These are phyloP conservation scores for Mucor piriformis DNA, from an alignment of 371 early-diverging fungal species.

Conservation along the genomic window DNA sequence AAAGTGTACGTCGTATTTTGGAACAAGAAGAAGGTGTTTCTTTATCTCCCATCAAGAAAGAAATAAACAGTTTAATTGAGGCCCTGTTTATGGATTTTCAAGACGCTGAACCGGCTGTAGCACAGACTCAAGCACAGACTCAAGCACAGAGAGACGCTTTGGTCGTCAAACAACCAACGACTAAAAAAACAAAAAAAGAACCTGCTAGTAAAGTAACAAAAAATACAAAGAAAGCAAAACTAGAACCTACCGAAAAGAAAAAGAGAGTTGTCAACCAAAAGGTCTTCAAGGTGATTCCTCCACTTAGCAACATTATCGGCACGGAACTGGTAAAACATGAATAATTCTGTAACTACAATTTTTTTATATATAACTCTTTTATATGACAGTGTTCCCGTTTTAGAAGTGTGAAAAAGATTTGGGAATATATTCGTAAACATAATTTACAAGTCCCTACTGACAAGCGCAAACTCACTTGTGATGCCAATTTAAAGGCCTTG, in stretches of 20 bases:
- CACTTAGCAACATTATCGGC: conserved; percentile 29
- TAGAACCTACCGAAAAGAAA: conserved; percentile 9
- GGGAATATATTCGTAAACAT: conserved; percentile 52
- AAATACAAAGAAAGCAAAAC: conserved; percentile 10
- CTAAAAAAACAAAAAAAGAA: not conserved
- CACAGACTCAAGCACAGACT: too few species aligned
- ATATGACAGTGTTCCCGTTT: conserved; percentile 38
- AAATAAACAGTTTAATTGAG: conserved; percentile 44
- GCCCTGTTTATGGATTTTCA: conserved; percentile 22
- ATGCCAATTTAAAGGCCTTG: conserved; percentile 35
- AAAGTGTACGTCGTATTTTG: conserved; percentile 53
- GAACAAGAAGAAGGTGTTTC: conserved; percentile 40
- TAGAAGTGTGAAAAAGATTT: conserved; percentile 48
- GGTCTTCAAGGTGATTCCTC: conserved; percentile 28
- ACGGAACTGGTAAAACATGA: conserved; percentile 14
- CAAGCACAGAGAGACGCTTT: not conserved
- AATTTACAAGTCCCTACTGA: conserved; percentile 46
- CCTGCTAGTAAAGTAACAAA: not conserved
- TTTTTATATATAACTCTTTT: not conserved
- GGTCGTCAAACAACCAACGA: not conserved
- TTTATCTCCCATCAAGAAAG: conserved; percentile 37
- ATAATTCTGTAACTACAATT: too few species aligned
- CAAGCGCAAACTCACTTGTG: conserved; percentile 42
- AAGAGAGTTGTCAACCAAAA: not conserved
- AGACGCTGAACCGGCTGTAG: too few species aligned